Base-by-base conservation (phyloP, 805 yeast species). In the Debaryomyces tyrocola region DNA sequence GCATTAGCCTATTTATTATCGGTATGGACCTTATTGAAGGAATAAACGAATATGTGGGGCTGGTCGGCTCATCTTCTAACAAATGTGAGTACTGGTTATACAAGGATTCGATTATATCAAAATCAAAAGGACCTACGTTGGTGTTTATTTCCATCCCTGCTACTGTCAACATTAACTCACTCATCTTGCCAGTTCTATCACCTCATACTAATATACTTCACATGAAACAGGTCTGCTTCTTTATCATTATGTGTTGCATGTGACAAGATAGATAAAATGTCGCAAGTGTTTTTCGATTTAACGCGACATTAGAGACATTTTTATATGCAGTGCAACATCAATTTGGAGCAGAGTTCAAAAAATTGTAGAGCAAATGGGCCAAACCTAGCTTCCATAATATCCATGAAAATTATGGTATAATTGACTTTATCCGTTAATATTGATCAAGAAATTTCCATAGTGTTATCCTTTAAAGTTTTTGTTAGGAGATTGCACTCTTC, bases 1-100 rank as follows among this genome's bases (percentile, higher is more conserved):
- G 63, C 6, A 63, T 24, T n/a, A 62, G 29, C 17, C 48, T 43
- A 21, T 47, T 52, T 6, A 62, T 21, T 11, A 60, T n/a, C 2
- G 67, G 66, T 9, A 58, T n/a, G 4, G 56, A 45, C 37, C 53
- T 33, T 15, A 56, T 28, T 4, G 42, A 38, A 4, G 44, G 37
- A n/a, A 40, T 34, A 33, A 35, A 18, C 7, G 40, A 35, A 18
- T 10, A 12, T 20, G 29, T 37, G 14, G 47, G 41, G 31, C 24
- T 36, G 21, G 28, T 39, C 10, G 20, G 17, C 18, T 40, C 37
- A 12, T 38, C 35, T 29, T 20, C 39, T 43, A 47, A 28, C 21
- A 50, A 31, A 24, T 41, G 37, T 11, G 31, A 21, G 33, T 47
- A 40, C 14, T 42, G 37, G 8, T 44, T 33, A 20, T 28, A 46